Percentiles rank a stretch among this genome's conserved stretches.
Evolutionary conservation across 2,329 filamentous ascomycete species (phyloP).

Genomic region (Botryotinia calthae): DNA sequence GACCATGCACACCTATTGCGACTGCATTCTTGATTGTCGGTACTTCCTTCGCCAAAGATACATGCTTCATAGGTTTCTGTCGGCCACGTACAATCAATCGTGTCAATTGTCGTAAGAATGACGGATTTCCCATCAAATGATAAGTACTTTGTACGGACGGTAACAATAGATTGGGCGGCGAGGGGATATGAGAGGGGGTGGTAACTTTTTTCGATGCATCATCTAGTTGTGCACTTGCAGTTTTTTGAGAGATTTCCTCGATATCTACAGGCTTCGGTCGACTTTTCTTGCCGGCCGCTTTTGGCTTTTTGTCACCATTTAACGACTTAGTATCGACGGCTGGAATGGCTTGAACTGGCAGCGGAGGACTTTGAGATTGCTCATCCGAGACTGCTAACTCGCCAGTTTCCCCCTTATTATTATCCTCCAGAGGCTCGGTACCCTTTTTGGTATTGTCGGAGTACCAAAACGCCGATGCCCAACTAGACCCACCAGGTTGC

Average conservation of each 20-base stretch:
- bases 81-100: slow-evolving; percentile 56
- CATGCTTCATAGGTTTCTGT: slow-evolving; percentile 62
- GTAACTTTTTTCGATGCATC: slow-evolving; percentile 26
- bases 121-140: slow-evolving; percentile 62
- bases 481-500: slow-evolving; percentile 55
- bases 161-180: slow-evolving; percentile 61
- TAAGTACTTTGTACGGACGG: slow-evolving; percentile 71
- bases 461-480: slow-evolving; percentile 71
- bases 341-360: slow-evolving; percentile 30
- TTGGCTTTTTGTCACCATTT: slow-evolving; percentile 30
- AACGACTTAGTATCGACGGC: slow-evolving; percentile 6
- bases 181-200: slow-evolving; percentile 25
- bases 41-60: slow-evolving; percentile 66
- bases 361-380: slow-evolving; percentile 52
- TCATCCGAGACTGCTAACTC: slow-evolving; percentile 58
- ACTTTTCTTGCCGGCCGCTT: slow-evolving; percentile 29
- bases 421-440: slow-evolving; percentile 12
- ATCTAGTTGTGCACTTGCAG: slow-evolving; percentile 19
- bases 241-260: slow-evolving; percentile 26
- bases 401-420: slow-evolving; percentile 31
- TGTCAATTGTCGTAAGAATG: slow-evolving; percentile 65
- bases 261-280: slow-evolving; percentile 32
- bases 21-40: slow-evolving; percentile 80
- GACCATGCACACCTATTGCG: slow-evolving; percentile 90
- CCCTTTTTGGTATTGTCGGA: slow-evolving; percentile 40